Evolutionary conservation across 179 eudicot species (phyloP).

Genomic region (Pouteria campechiana): DNA sequence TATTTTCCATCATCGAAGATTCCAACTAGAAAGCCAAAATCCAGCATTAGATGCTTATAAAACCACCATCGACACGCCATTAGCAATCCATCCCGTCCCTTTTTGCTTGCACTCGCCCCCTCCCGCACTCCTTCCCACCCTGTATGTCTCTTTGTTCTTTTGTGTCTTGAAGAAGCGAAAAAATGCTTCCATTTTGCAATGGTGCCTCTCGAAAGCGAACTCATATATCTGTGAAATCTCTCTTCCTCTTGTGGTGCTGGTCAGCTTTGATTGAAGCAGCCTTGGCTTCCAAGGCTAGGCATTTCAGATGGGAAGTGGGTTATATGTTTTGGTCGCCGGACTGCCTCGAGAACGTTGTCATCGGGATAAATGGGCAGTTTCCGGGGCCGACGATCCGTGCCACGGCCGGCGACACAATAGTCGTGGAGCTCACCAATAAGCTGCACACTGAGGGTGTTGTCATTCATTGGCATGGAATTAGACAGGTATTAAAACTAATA

Average conservation of each 20-base stretch:
- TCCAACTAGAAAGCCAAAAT: no score
- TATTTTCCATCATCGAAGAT: no score
- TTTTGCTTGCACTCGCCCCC: no score
- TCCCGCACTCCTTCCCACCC: no score
- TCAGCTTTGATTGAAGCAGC: slow-evolving; percentile 1
- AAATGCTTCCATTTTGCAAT: no score
- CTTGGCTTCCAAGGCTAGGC: slow-evolving; percentile 18
- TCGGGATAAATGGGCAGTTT: slow-evolving; percentile 75
- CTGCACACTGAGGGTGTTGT: slow-evolving; percentile 81
- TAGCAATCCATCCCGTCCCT: no score
- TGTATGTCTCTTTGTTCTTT: no score
- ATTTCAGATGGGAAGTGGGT: slow-evolving; percentile 61
- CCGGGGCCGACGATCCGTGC: slow-evolving; percentile 83
- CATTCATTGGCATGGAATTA: slow-evolving; percentile 94
- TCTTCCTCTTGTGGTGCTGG: background rate
- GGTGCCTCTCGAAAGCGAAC: no score
- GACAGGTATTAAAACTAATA: slow-evolving; percentile 49
- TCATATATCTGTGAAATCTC: no score
- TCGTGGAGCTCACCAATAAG: slow-evolving; percentile 57
- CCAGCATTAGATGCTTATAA: no score
- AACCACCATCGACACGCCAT: no score
- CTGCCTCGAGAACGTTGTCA: slow-evolving; percentile 51
- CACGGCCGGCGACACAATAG: slow-evolving; percentile 41
- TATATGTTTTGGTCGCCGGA: slow-evolving; percentile 71
- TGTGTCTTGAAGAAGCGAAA: no score